These are phyloP conservation scores for Rhodamnia argentea DNA, from an alignment of 345 rosid genomes.

Conservation along the genomic window DNA sequence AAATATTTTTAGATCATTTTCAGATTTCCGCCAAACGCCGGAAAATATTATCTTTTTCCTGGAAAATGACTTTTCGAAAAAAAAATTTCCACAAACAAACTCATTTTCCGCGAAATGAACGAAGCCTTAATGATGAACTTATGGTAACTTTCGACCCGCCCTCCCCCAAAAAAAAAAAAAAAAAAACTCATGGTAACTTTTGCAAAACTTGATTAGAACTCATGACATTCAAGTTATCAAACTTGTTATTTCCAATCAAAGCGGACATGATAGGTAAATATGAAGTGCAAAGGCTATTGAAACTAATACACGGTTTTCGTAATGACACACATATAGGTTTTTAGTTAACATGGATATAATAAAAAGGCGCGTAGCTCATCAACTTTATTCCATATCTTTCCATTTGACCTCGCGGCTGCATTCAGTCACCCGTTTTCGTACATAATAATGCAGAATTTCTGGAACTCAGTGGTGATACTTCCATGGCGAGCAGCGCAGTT, in stretches of 20 bases:
- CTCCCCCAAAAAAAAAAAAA: no score
- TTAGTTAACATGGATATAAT: background rate
- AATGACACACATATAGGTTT: background rate
- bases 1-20: no score
- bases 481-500: slow-evolving; percentile 38
- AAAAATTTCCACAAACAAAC: no score
- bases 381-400: background rate
- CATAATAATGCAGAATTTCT: background rate
- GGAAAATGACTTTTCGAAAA: no score
- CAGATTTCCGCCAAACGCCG: no score
- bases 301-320: background rate
- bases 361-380: background rate
- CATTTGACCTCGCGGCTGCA: background rate
- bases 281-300: background rate
- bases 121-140: background rate
- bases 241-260: background rate
- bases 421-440: background rate
- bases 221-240: background rate
- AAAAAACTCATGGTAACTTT: background rate
- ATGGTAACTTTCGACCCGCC: background rate
- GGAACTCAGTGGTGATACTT: background rate
- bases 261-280: background rate
- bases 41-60: no score
- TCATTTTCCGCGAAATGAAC: no score
- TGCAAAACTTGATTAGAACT: background rate